Conservation (phyloP, 2,329 filamentous ascomycete genomes). For the Colletotrichum echinochloae region DNA sequence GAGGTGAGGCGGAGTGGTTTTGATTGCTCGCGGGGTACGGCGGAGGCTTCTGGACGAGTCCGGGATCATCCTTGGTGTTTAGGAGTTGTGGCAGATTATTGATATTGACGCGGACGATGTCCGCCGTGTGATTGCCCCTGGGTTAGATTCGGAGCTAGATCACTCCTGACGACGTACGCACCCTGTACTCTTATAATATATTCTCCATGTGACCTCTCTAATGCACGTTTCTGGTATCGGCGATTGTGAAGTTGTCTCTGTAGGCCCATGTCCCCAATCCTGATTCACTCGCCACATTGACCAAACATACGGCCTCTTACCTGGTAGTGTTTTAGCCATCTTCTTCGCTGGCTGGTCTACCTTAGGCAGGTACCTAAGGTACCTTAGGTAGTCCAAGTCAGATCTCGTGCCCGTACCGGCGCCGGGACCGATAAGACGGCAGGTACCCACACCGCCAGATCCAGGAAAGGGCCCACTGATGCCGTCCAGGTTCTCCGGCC, state of each 20-base stretch:
- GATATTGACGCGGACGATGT: neutral
- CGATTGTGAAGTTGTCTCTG: neutral
- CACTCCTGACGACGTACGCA: conserved; percentile 1
- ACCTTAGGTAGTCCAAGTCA: no score
- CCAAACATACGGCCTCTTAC: no score
- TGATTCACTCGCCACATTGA: no score
- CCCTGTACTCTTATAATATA: no score
- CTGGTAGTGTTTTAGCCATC: no score
- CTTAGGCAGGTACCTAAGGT: no score
- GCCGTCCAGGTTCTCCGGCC: neutral
- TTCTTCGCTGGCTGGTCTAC: no score
- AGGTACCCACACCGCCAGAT: neutral
- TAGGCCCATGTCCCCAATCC: no score
- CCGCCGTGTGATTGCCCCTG: neutral
- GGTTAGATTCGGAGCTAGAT: neutral
- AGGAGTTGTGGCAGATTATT: conserved; percentile 8
- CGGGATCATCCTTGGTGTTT: conserved; percentile 9
- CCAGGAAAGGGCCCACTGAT: neutral
- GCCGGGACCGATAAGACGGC: neutral
- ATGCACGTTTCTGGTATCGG: no score
- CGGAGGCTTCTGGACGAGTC: neutral
- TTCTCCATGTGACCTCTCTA: neutral
- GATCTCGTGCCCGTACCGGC: no score
- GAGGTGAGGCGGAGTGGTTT: conserved; percentile 50
- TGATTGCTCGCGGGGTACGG: no score